Percentiles rank a stretch among this genome's conserved stretches.
These are phyloP conservation scores for Talaromyces funiculosus DNA, from an alignment of 2,329 filamentous ascomycete species.

Conservation along the genomic window DNA sequence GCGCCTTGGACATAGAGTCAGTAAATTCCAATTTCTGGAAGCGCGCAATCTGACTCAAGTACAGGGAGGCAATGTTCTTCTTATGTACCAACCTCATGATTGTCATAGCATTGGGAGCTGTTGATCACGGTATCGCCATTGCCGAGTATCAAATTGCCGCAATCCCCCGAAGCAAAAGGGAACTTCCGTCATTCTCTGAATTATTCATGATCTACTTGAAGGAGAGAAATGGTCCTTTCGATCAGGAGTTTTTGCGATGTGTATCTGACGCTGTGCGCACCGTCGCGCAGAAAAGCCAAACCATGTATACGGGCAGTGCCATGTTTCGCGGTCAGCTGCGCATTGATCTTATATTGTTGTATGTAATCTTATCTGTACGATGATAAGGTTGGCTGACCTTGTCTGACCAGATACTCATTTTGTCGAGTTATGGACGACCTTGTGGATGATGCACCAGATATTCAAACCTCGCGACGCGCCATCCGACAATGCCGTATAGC, in stretches of 20 bases:
- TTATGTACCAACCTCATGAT: background rate
- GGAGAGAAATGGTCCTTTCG: conserved; percentile 42
- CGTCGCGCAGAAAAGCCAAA: conserved; percentile 61
- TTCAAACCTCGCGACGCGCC: background rate
- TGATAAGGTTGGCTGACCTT: background rate
- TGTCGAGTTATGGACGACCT: conserved; percentile 63
- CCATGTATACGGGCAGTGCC: conserved; percentile 67
- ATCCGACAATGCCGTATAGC: background rate
- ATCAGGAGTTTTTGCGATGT: conserved; percentile 53
- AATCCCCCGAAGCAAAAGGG: background rate
- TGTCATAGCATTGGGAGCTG: background rate
- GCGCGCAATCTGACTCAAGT: background rate
- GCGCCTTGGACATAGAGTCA: background rate
- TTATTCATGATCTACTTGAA: background rate
- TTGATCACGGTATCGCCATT: background rate
- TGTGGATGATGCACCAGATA: conserved; percentile 58
- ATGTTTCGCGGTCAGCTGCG: conserved; percentile 63
- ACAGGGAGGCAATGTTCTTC: background rate
- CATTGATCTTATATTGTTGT: conserved; percentile 62
- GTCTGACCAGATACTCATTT: background rate
- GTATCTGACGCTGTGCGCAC: conserved; percentile 55
- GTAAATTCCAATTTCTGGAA: background rate
- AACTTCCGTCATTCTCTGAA: background rate
- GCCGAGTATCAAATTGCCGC: background rate
- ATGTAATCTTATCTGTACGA: conserved; percentile 18